phyloP scores from a whole-genome alignment of 768 basidiomycete genomes.

The Pulveroboletus sp. region DNA sequence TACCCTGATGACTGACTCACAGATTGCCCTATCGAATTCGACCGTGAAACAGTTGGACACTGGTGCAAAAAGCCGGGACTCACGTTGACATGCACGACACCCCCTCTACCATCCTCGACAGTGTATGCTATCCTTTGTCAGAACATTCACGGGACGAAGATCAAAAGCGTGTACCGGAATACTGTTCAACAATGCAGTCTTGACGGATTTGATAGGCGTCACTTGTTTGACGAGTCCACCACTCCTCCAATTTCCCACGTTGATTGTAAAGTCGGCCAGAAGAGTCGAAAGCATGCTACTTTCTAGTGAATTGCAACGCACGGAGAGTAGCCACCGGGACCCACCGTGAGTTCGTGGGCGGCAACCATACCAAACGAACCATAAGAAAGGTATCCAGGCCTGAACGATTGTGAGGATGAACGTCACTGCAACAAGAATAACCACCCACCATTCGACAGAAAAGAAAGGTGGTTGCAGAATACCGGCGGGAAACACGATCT shows the following conservation, averaged over 20 bases:
- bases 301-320: not conserved
- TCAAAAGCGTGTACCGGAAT: slow-evolving; percentile 55
- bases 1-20: slow-evolving; percentile 37
- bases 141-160: not conserved
- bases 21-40: slow-evolving; percentile 57
- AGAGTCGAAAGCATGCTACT: slow-evolving; percentile 86
- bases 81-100: slow-evolving; percentile 81
- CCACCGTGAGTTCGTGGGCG: slow-evolving; percentile 85
- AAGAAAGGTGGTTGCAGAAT: slow-evolving; percentile 94
- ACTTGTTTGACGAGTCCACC: slow-evolving; percentile 91
- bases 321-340: slow-evolving; percentile 15
- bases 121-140: slow-evolving; percentile 55
- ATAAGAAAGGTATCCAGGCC: slow-evolving; percentile 87
- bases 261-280: slow-evolving; percentile 89
- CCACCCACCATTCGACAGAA: slow-evolving; percentile 62
- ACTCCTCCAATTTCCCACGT: slow-evolving; percentile 79
- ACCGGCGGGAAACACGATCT: slow-evolving; percentile 96
- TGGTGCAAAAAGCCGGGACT: slow-evolving; percentile 16
- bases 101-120: slow-evolving; percentile 82
- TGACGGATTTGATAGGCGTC: slow-evolving; percentile 78
- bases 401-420: slow-evolving; percentile 28
- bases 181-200: slow-evolving; percentile 89
- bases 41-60: not conserved
- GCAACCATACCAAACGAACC: slow-evolving; percentile 92
- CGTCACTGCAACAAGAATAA: not conserved